Evolutionary conservation across 2,329 filamentous ascomycete species (phyloP).

Genomic region (Exophiala viscosa): DNA sequence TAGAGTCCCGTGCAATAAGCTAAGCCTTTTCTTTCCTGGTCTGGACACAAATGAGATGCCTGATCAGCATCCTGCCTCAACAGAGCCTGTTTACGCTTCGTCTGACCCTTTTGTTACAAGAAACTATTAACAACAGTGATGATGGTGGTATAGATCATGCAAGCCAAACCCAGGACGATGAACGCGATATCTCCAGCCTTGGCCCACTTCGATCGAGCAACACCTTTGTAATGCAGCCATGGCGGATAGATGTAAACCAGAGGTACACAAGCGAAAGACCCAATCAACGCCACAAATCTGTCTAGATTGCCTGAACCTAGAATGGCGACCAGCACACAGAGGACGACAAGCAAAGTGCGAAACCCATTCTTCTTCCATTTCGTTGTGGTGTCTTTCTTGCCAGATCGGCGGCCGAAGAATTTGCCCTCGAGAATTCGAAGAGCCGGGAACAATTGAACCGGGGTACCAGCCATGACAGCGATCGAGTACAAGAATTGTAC

Average conservation of each 20-base stretch:
- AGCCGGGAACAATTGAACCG: constrained; percentile 71
- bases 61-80: no score
- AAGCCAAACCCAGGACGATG: constrained; percentile 60
- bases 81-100: no score
- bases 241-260: constrained; percentile 75
- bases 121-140: constrained; percentile 51
- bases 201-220: constrained; percentile 54
- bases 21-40: no score
- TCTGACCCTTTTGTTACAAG: not conserved
- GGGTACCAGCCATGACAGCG: constrained; percentile 68
- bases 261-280: constrained; percentile 69
- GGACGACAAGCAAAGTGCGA: constrained; percentile 53
- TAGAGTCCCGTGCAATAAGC: no score
- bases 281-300: constrained; percentile 71
- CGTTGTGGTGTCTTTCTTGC: constrained; percentile 60
- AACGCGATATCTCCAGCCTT: constrained; percentile 60
- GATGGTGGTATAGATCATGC: constrained; percentile 68
- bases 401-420: constrained; percentile 64
- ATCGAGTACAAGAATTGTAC: constrained; percentile 72
- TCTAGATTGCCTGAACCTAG: constrained; percentile 66
- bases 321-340: constrained; percentile 61
- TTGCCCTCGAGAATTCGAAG: constrained; percentile 67
- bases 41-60: no score
- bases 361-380: constrained; percentile 77
- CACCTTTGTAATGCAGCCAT: constrained; percentile 64